A percentile compares a stretch with the other conserved stretches of the same genome.
phyloP scores from a whole-genome alignment of 257 asterid species.

The Linaria vulgaris region DNA sequence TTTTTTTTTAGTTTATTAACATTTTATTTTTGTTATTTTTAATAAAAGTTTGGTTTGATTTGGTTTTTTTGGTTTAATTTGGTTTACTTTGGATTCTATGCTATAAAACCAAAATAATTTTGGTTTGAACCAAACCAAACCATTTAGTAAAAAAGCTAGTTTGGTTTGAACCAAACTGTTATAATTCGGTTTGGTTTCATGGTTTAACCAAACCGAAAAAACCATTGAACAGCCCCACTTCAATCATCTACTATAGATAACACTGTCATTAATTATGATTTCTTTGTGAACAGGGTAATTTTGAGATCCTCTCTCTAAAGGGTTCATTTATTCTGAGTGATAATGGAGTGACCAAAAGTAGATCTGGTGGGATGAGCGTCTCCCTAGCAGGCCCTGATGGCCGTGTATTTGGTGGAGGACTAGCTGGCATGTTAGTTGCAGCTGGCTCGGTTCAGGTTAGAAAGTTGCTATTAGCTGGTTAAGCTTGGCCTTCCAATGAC shows the following conservation, averaged over 20 bases:
- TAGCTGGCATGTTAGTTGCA: conserved; percentile 89
- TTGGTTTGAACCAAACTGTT: too few species aligned
- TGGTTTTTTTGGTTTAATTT: too few species aligned
- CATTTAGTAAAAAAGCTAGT: too few species aligned
- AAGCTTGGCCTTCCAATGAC: neutral
- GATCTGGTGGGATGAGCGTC: conserved; percentile 94
- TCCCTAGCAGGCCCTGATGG: conserved; percentile 90
- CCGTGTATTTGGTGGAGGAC: conserved; percentile 93
- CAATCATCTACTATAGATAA: neutral
- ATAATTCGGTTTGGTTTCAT: too few species aligned
- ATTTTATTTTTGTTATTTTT: too few species aligned
- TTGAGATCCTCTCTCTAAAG: conserved; percentile 76
- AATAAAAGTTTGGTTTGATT: too few species aligned
- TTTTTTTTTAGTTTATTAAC: too few species aligned
- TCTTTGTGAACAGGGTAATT: conserved; percentile 60
- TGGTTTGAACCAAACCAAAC: too few species aligned
- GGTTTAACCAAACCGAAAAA: too few species aligned
- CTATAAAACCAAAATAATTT: too few species aligned
- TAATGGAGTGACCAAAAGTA: conserved; percentile 69
- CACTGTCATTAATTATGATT: conserved; percentile 13
- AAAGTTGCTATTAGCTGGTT: neutral
- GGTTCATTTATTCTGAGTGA: conserved; percentile 84
- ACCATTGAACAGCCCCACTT: too few species aligned
- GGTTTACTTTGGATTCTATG: too few species aligned
- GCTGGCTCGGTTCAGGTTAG: conserved; percentile 86